Base-by-base conservation (phyloP, 2,329 filamentous ascomycete species). In the Fusarium solani-melongenae region DNA sequence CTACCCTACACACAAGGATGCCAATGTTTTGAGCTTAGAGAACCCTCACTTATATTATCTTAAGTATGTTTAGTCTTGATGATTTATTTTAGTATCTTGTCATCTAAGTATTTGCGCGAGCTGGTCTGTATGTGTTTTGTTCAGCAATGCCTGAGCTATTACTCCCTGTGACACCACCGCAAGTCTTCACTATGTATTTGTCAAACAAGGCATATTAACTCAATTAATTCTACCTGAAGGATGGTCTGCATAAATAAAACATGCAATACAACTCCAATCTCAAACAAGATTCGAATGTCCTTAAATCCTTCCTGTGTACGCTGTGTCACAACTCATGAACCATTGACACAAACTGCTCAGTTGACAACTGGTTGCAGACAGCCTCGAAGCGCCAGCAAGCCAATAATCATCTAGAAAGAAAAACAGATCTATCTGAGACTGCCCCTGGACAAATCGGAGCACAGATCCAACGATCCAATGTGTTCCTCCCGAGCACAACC, bases 161-260 rank as follows among this genome's bases (percentile, higher is more conserved):
- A 17, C 8, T 10, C 1, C 17, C 2, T 9, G 3, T 24, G 14
- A 24, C 22, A 29, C 10, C 0, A n/a, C 12, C 3, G 1, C 9
- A 7, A n/a, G 15, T n/a, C 15, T 29, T 49, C 2, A 14, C 10
- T 1, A 22, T 44, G n/a, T n/a, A n/a, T 44, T 3, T 7, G 12
- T 8, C 3, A 49, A 51, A 7, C 24, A 2, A 7, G 11, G 9
- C 10, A 10, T 11, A 3, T 29, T 51, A 6, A n/a, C 15, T n/a
- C 1, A 51, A n/a, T 10, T 3, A n/a, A n/a, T 1, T 29, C 5
- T 29, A 51, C 9, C 9, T n/a, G 5, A n/a, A 31, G 6, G 24
- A 31, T 29, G 4, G 6, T 10, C 17, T 7, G 24, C 2, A 14
- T 31, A 3, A n/a, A n/a, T 9, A 2, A 31, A 12, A 29, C 24